Evolutionary conservation across 257 asterid genomes (phyloP).

Genomic region (Gentiana dahurica): DNA sequence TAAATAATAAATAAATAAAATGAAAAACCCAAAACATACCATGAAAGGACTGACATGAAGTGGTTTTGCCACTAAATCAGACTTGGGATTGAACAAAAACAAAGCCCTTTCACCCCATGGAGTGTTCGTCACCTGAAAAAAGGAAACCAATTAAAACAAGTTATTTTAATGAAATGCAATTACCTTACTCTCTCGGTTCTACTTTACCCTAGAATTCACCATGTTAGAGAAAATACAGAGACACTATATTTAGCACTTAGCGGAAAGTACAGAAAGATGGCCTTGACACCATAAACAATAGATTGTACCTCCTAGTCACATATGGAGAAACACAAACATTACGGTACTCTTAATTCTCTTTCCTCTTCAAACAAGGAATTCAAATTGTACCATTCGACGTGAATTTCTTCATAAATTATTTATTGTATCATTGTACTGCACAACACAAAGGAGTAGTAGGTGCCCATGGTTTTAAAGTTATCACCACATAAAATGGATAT

Average conservation of each 20-base stretch:
- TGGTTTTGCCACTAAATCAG: conserved; percentile 82
- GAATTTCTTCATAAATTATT: too few species aligned
- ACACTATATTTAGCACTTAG: background rate
- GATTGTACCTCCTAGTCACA: background rate
- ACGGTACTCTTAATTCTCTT: background rate
- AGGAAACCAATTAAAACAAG: background rate
- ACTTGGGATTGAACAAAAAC: conserved; percentile 72
- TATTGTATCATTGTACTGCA: too few species aligned
- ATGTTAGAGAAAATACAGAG: background rate
- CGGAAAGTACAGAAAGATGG: background rate
- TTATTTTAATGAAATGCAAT: too few species aligned
- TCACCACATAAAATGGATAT: too few species aligned
- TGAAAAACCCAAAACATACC: conserved; percentile 45
- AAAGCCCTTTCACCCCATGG: conserved; percentile 97
- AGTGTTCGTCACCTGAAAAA: conserved; percentile 79
- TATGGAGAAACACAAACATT: background rate
- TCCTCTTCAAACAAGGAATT: too few species aligned
- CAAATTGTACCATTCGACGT: too few species aligned
- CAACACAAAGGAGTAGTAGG: too few species aligned
- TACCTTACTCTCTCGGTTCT: too few species aligned
- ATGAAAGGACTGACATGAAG: conserved; percentile 99
- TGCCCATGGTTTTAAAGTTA: too few species aligned
- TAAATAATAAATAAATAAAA: too few species aligned
- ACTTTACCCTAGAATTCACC: too few species aligned
- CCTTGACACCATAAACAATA: background rate